A percentile compares a stretch with the other conserved stretches of the same genome.
Evolutionary conservation across 805 yeast genomes (phyloP).

Genomic region (Metschnikowia colocasiae): DNA sequence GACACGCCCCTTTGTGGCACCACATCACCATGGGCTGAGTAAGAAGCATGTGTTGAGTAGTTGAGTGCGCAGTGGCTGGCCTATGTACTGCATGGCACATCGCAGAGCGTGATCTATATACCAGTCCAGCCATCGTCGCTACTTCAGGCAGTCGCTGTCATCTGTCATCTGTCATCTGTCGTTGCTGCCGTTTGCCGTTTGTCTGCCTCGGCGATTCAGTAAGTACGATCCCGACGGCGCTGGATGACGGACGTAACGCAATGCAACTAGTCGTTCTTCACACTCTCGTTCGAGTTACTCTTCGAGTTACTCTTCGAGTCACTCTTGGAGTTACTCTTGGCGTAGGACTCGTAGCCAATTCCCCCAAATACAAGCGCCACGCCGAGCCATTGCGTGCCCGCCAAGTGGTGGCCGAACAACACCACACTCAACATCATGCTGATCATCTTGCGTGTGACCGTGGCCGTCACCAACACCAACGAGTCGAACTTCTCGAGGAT

Average conservation of each 20-base stretch:
- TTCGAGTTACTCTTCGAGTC: no score
- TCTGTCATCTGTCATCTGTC: no score
- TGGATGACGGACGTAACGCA: no score
- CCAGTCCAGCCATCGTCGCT: no score
- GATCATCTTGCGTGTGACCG: conserved; percentile 94
- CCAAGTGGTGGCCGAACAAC: conserved; percentile 76
- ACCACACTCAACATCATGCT: conserved; percentile 89
- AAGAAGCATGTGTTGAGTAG: conserved; percentile 11
- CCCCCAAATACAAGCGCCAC: conserved; percentile 79
- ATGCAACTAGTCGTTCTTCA: no score
- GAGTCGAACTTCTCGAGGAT: conserved; percentile 86
- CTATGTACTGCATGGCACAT: no score
- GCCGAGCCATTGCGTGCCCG: conserved; percentile 70
- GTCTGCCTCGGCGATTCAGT: no score
- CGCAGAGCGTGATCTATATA: no score
- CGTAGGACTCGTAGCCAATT: conserved; percentile 69
- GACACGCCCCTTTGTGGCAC: conserved; percentile 12
- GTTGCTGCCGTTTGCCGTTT: no score
- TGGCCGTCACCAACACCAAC: conserved; percentile 80
- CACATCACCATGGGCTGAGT: conserved; percentile 16
- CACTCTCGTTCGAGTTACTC: no score
- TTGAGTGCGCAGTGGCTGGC: background rate
- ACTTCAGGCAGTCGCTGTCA: no score
- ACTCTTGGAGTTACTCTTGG: conserved; percentile 17
- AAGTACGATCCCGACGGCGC: no score